Conservation (phyloP, 805 yeast genomes). For the Teunomyces tritomae region DNA sequence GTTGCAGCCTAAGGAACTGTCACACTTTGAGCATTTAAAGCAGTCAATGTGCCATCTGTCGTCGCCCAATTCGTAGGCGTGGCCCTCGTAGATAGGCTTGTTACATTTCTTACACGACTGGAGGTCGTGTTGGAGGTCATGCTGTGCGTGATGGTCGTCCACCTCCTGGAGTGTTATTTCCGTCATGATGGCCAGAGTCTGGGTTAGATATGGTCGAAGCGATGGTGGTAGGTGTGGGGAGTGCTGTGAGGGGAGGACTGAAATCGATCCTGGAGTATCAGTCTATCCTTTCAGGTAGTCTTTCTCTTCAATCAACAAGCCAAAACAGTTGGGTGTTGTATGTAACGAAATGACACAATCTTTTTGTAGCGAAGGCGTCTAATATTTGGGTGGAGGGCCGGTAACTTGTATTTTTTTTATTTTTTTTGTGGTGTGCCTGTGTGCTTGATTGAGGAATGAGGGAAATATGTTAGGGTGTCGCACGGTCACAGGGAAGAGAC, state of each 20-base stretch:
- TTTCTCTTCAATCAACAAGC: not conserved
- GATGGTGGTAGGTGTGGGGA: not conserved
- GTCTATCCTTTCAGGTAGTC: not conserved
- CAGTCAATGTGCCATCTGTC: slow-evolving; percentile 96
- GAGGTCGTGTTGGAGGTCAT: slow-evolving; percentile 7
- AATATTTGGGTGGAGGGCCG: not conserved
- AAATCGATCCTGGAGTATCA: not conserved
- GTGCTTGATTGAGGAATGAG: slow-evolving; percentile 1
- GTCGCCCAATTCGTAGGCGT: slow-evolving; percentile 91
- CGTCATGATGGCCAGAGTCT: slow-evolving; percentile 1
- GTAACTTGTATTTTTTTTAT: too few relatives aligned
- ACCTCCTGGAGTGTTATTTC: slow-evolving; percentile 2
- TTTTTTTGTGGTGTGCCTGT: not conserved
- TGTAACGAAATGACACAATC: not conserved
- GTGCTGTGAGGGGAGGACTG: not conserved
- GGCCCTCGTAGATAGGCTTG: slow-evolving; percentile 72
- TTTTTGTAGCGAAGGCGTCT: not conserved
- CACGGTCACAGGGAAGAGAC: not conserved
- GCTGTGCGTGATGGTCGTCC: not conserved
- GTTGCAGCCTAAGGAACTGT: slow-evolving; percentile 73
- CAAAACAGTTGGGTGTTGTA: not conserved
- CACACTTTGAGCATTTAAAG: slow-evolving; percentile 85
- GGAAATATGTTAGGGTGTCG: not conserved
- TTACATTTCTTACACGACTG: slow-evolving; percentile 42
- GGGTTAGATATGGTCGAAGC: not conserved